phyloP scores from a whole-genome alignment of 306 rosid genomes.

The Cajanus cajan region DNA sequence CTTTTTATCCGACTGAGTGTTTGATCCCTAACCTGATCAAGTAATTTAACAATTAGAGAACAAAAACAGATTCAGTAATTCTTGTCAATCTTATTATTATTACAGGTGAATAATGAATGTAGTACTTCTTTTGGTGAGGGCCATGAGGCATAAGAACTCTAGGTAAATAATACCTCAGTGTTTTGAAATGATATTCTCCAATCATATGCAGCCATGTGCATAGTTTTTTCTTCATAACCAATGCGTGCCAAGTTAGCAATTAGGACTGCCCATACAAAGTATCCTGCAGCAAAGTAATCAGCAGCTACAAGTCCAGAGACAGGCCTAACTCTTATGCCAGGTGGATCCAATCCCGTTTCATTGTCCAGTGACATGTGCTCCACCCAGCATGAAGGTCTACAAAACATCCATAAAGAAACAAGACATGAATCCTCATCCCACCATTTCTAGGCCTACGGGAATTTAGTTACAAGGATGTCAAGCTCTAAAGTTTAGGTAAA shows the following conservation, averaged over 20 bases:
- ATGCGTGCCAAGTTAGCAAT: conserved; percentile 85
- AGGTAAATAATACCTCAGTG: conserved; percentile 58
- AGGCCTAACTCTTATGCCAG: conserved; percentile 72
- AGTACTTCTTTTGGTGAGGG: conserved; percentile 7
- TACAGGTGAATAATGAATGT: conserved; percentile 16
- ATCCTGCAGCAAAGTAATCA: conserved; percentile 85
- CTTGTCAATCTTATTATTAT: background rate
- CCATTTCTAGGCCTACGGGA: background rate
- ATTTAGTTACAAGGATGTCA: conserved; percentile 3
- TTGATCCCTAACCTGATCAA: conserved; percentile 73
- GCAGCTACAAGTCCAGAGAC: conserved; percentile 93
- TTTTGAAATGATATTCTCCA: conserved; percentile 90
- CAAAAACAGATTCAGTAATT: background rate
- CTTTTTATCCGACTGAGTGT: conserved; percentile 80
- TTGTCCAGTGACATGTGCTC: conserved; percentile 89
- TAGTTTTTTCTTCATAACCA: conserved; percentile 83
- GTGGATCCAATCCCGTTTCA: conserved; percentile 83
- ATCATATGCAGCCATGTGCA: conserved; percentile 93
- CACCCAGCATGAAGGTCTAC: conserved; percentile 86
- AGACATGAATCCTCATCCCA: background rate
- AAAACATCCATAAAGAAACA: conserved; percentile 23
- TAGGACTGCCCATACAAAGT: conserved; percentile 87
- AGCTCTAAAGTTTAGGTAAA: too few species aligned
- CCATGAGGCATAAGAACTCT: background rate
- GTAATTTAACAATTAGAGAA: conserved; percentile 3